Evolutionary conservation across 768 basidiomycete species (phyloP).

Genomic region (Mycena capillaripes): DNA sequence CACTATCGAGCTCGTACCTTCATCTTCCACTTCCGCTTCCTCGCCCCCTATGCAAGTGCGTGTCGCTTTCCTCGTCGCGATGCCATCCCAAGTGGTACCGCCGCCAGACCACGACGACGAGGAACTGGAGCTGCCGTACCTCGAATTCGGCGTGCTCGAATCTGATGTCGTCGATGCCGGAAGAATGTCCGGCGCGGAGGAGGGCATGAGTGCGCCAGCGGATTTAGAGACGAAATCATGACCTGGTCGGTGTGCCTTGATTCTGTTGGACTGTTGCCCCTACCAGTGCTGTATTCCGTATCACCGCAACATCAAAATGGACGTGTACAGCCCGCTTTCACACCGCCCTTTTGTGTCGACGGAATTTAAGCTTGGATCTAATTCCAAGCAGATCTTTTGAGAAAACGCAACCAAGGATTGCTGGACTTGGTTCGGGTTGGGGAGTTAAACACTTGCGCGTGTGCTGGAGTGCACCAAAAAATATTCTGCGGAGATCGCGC

Average conservation of each 20-base stretch:
- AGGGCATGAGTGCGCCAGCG: neutral
- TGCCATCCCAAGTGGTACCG: slow-evolving; percentile 1
- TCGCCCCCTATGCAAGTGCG: neutral
- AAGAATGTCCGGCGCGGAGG: neutral
- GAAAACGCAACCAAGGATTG: too few relatives aligned
- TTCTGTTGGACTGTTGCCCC: neutral
- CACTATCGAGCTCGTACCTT: neutral
- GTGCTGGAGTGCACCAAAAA: too few relatives aligned
- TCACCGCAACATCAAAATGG: too few relatives aligned
- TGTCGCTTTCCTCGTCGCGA: slow-evolving; percentile 12
- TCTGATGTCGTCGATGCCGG: slow-evolving; percentile 3
- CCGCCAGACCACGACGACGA: neutral
- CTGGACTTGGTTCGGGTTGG: too few relatives aligned
- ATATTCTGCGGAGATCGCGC: too few relatives aligned
- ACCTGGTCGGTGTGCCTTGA: neutral
- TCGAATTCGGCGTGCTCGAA: slow-evolving; percentile 21
- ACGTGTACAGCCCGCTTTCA: too few relatives aligned
- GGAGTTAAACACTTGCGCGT: too few relatives aligned
- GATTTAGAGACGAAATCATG: neutral
- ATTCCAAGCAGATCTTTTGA: too few relatives aligned
- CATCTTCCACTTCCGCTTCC: neutral
- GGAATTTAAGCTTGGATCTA: too few relatives aligned
- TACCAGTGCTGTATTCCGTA: neutral
- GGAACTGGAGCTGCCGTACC: neutral
- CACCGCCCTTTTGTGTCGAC: too few relatives aligned